phyloP scores from a whole-genome alignment of 2,329 filamentous ascomycete species.

The Aspergillus sp. region DNA sequence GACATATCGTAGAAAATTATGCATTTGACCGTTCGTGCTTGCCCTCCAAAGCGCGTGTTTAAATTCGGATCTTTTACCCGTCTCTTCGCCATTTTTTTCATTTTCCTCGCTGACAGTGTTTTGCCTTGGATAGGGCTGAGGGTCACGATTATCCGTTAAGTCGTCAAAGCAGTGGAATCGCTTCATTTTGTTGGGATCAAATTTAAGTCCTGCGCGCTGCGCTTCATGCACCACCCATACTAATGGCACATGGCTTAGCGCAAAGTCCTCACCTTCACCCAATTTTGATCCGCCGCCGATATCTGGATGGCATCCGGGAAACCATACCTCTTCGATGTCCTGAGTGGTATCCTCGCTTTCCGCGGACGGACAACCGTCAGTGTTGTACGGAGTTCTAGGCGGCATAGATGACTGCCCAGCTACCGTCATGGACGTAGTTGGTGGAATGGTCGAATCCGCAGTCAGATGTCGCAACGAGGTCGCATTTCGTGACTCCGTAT shows the following conservation, averaged over 20 bases:
- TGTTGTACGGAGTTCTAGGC: no score
- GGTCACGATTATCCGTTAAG: no score
- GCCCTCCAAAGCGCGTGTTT: conserved; percentile 16
- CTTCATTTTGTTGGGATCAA: conserved; percentile 40
- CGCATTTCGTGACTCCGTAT: no score
- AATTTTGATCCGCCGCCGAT: conserved; percentile 64
- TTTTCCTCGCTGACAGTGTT: no score
- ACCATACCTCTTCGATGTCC: conserved; percentile 63
- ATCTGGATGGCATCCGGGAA: conserved; percentile 64
- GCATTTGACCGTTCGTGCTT: conserved; percentile 43
- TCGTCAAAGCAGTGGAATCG: conserved; percentile 12
- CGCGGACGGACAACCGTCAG: no score
- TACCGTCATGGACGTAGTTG: no score
- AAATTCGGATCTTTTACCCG: no score
- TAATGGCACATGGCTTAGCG: conserved; percentile 55
- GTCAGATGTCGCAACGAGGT: no score
- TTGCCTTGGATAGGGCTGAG: conserved; percentile 10
- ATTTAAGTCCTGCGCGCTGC: conserved; percentile 54
- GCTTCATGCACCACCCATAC: conserved; percentile 60
- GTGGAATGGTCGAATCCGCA: no score
- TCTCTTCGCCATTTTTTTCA: no score
- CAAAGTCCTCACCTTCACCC: conserved; percentile 38
- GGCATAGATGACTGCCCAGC: no score
- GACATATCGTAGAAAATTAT: conserved; percentile 57
- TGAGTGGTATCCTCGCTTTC: conserved; percentile 26